phyloP scores from a whole-genome alignment of 805 yeast genomes.

The Lipomyces yamanashiensis region DNA sequence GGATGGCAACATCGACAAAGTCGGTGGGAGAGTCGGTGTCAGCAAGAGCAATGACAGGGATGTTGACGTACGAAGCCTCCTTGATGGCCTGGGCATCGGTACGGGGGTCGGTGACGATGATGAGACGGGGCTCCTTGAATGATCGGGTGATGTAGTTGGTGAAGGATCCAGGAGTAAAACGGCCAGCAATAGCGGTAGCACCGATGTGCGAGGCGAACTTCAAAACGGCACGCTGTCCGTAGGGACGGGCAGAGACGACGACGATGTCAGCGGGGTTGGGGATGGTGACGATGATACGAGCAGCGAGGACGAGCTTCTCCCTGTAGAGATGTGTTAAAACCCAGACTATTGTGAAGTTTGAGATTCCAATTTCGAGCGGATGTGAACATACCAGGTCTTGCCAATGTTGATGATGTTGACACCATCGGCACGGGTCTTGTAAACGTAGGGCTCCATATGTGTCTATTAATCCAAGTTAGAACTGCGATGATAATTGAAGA shows the following conservation, averaged over 20 bases:
- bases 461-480: slow-evolving; percentile 53
- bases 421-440: slow-evolving; percentile 99
- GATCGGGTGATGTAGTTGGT: slow-evolving; percentile 99
- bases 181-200: slow-evolving; percentile 99
- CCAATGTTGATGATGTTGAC: slow-evolving; percentile 97
- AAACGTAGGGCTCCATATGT: slow-evolving; percentile 92
- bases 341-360: not conserved
- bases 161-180: slow-evolving; percentile 99
- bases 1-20: slow-evolving; percentile 99
- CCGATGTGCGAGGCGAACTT: slow-evolving; percentile 99
- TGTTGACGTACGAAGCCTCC: slow-evolving; percentile 99
- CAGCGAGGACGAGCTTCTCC: slow-evolving; percentile 98
- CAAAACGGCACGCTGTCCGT: slow-evolving; percentile 99
- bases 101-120: slow-evolving; percentile 99
- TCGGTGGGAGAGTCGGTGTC: slow-evolving; percentile 99
- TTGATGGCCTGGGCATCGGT: slow-evolving; percentile 99
- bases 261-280: slow-evolving; percentile 99
- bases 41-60: slow-evolving; percentile 98
- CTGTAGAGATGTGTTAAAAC: slow-evolving; percentile 12
- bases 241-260: slow-evolving; percentile 98
- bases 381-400: slow-evolving; percentile 77
- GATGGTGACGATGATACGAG: slow-evolving; percentile 98
- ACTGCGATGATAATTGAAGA: not conserved
- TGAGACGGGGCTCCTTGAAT: slow-evolving; percentile 99
- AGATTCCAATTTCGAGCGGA: not conserved